Conservation (phyloP, 1,139 yeast species). For the Diutina catenulata region DNA sequence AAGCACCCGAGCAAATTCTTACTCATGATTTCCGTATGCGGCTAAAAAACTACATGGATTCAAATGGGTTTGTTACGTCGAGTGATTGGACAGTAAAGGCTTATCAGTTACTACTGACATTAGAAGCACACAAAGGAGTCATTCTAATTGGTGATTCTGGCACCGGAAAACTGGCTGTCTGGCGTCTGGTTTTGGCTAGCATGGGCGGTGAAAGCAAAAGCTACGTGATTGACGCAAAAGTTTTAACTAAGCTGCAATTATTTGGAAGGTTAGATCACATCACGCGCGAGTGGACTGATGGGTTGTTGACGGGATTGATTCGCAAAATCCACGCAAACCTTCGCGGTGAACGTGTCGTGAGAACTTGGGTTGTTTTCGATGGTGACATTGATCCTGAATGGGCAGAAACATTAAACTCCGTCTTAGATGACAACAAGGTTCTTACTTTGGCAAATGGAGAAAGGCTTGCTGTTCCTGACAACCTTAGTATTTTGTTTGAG, state of each 20-base stretch:
- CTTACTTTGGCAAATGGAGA: conserved; percentile 88
- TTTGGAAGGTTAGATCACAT: conserved; percentile 64
- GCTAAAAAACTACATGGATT: conserved; percentile 10
- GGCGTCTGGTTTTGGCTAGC: conserved; percentile 38
- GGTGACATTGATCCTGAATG: conserved; percentile 93
- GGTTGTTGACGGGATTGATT: conserved; percentile 60
- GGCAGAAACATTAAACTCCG: conserved; percentile 88
- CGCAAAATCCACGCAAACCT: conserved; percentile 47
- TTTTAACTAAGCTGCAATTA: conserved; percentile 49
- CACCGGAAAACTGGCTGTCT: conserved; percentile 55
- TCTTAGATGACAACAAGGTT: conserved; percentile 75
- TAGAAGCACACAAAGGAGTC: conserved; percentile 62
- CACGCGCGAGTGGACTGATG: conserved; percentile 92
- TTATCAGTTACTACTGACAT: conserved; percentile 51
- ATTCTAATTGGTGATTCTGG: conserved; percentile 77
- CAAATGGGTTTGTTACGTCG: conserved; percentile 16
- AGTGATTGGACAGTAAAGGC: conserved; percentile 44
- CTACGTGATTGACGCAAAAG: conserved; percentile 63
- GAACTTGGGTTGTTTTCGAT: conserved; percentile 78
- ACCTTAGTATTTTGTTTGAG: conserved; percentile 64
- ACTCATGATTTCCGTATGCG: conserved; percentile 11
- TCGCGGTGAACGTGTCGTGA: conserved; percentile 44
- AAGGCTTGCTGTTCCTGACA: conserved; percentile 53
- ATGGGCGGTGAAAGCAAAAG: conserved; percentile 27
- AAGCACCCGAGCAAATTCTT: conserved; percentile 10